These are phyloP conservation scores for Saccharomycopsis capsularis DNA, from an alignment of 805 yeast species.

Conservation along the genomic window DNA sequence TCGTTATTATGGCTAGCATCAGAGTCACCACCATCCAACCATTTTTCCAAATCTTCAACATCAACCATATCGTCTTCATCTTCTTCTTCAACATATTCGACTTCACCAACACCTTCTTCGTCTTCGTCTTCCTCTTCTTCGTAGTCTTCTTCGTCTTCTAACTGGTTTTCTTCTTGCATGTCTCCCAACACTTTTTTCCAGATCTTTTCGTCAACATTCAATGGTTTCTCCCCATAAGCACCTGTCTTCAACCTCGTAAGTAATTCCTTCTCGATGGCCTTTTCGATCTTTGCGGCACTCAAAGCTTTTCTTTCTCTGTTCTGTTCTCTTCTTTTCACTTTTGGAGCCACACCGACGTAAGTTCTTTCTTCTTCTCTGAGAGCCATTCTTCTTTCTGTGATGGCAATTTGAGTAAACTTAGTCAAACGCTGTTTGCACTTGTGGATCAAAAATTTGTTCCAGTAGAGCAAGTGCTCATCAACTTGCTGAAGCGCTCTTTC, in stretches of 20 bases:
- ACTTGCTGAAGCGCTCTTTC: slow-evolving; percentile 81
- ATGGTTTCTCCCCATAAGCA: slow-evolving; percentile 96
- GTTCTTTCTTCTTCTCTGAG: slow-evolving; percentile 79
- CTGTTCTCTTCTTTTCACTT: slow-evolving; percentile 90
- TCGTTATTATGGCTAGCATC: slow-evolving; percentile 31
- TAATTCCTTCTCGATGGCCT: slow-evolving; percentile 92
- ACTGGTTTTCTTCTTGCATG: slow-evolving; percentile 43
- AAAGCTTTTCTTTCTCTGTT: slow-evolving; percentile 94
- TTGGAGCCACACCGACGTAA: slow-evolving; percentile 86
- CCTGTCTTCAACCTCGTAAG: slow-evolving; percentile 94
- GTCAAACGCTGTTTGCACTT: slow-evolving; percentile 96
- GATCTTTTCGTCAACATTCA: slow-evolving; percentile 90
- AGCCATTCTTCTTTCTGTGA: slow-evolving; percentile 90
- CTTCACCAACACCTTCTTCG: slow-evolving; percentile 59
- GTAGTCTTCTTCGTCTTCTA: slow-evolving; percentile 39
- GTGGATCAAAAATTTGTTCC: slow-evolving; percentile 88
- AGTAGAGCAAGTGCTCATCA: slow-evolving; percentile 78
- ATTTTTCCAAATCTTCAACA: slow-evolving; percentile 71
- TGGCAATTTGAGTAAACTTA: slow-evolving; percentile 88
- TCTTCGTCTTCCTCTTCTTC: slow-evolving; percentile 45
- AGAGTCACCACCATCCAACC: slow-evolving; percentile 56
- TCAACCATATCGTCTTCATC: slow-evolving; percentile 88
- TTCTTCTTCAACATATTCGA: slow-evolving; percentile 85
- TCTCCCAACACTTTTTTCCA: slow-evolving; percentile 93
- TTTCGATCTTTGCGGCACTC: slow-evolving; percentile 93